phyloP scores from a whole-genome alignment of 306 rosid genomes.

The Quercus agrifolia region DNA sequence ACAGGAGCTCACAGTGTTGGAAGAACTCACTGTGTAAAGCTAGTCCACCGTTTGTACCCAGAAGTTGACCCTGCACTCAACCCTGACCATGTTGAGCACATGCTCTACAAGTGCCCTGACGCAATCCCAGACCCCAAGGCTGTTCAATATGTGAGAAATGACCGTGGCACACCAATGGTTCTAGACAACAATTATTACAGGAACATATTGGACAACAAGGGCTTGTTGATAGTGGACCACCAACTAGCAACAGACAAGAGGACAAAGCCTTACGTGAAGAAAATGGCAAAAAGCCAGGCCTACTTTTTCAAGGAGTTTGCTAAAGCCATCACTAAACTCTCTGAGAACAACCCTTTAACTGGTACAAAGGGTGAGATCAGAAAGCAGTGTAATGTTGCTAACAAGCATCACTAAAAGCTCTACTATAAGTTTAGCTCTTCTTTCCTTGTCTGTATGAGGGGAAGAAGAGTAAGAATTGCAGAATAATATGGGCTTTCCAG shows the following conservation, averaged over 20 bases:
- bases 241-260: constrained; percentile 82
- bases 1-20: constrained; percentile 98
- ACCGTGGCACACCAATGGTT: constrained; percentile 93
- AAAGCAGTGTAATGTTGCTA: constrained; percentile 81
- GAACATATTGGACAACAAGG: constrained; percentile 94
- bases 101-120: constrained; percentile 95
- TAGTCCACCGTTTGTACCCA: constrained; percentile 96
- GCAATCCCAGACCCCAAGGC: constrained; percentile 92
- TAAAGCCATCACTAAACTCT: constrained; percentile 69
- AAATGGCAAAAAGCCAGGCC: constrained; percentile 92
- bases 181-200: constrained; percentile 96
- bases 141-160: constrained; percentile 91
- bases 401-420: constrained; percentile 62
- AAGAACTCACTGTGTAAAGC: constrained; percentile 88
- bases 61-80: constrained; percentile 78
- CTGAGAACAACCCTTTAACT: constrained; percentile 95
- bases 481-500: constrained; percentile 26
- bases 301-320: constrained; percentile 87
- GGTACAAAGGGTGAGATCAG: constrained; percentile 89
- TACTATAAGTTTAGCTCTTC: constrained; percentile 10
- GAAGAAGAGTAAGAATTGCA: constrained; percentile 24
- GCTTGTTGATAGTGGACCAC: constrained; percentile 73
- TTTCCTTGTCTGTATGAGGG: constrained; percentile 22
- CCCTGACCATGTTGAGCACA: constrained; percentile 78
- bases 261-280: constrained; percentile 90